A percentile compares a stretch with the other conserved stretches of the same genome.
Evolutionary conservation across 192 early-diverging fungal genomes (phyloP).

Genomic region (Podila minutissima): DNA sequence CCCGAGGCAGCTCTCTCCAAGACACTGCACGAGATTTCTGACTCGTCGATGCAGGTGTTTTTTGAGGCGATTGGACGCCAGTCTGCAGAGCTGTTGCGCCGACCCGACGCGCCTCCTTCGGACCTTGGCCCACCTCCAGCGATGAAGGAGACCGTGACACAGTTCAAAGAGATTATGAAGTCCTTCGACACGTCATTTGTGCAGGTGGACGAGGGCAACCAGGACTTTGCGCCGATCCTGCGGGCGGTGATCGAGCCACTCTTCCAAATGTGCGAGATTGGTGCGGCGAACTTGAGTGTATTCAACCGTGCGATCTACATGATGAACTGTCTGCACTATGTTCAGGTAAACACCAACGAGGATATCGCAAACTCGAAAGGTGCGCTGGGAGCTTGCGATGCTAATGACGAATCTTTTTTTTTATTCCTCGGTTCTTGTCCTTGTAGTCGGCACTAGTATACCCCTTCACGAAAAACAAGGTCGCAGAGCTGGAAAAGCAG

Average conservation of each 20-base stretch:
- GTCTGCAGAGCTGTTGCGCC: constrained; percentile 25
- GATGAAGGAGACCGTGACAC: constrained; percentile 73
- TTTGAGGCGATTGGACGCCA: constrained; percentile 43
- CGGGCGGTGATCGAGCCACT: constrained; percentile 78
- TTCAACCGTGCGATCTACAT: constrained; percentile 78
- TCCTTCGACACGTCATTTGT: constrained; percentile 81
- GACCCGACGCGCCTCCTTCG: constrained; percentile 58
- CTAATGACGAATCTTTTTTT: neutral
- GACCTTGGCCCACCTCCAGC: constrained; percentile 71
- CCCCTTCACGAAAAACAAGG: constrained; percentile 68
- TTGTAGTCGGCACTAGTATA: constrained; percentile 72
- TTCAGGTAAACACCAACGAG: constrained; percentile 62
- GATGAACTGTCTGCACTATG: constrained; percentile 78
- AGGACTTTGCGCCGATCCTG: constrained; percentile 74
- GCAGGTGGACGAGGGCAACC: constrained; percentile 58
- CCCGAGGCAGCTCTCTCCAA: constrained; percentile 58
- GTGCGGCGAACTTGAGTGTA: constrained; percentile 56
- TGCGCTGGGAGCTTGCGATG: neutral
- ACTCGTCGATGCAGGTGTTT: constrained; percentile 22
- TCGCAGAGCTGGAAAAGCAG: constrained; percentile 64
- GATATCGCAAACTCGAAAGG: too few species aligned
- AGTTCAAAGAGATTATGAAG: constrained; percentile 84
- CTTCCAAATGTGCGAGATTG: constrained; percentile 73
- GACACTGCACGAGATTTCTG: constrained; percentile 65
- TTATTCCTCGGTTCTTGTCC: neutral